These are phyloP conservation scores for Thalia dealbata DNA, from an alignment of 176 grass and related monocot genomes.

Conservation along the genomic window DNA sequence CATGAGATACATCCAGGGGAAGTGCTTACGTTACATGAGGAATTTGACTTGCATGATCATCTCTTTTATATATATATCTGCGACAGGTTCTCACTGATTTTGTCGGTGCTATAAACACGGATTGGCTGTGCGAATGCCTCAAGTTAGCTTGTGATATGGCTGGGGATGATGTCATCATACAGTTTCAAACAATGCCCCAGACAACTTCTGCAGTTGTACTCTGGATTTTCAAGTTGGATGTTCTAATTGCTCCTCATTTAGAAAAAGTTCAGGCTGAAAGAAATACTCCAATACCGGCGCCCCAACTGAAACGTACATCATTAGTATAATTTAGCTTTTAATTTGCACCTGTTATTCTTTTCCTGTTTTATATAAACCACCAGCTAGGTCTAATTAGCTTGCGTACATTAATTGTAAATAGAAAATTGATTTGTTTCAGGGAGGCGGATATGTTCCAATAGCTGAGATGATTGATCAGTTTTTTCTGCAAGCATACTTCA, in stretches of 20 bases:
- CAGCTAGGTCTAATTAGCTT: too few species aligned
- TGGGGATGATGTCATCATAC: constrained; percentile 68
- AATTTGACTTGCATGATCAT: not conserved
- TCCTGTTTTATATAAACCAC: not conserved
- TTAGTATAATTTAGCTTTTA: not conserved
- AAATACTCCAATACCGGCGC: not conserved
- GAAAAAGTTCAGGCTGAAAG: constrained; percentile 28
- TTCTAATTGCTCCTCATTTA: constrained; percentile 42
- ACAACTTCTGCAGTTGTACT: constrained; percentile 85
- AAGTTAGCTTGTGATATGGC: constrained; percentile 29
- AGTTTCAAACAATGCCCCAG: constrained; percentile 93
- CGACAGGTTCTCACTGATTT: constrained; percentile 86
- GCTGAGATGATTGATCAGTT: not conserved
- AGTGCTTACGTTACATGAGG: constrained; percentile 1
- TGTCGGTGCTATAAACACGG: constrained; percentile 71
- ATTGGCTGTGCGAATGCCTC: constrained; percentile 67
- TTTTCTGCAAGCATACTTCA: not conserved
- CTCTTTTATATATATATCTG: constrained; percentile 2
- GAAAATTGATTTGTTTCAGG: not conserved
- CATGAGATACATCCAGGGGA: not conserved
- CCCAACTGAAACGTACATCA: not conserved
- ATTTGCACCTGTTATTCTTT: too few species aligned
- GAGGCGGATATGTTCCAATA: not conserved
- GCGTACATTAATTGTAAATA: not conserved
- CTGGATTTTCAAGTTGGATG: constrained; percentile 90